phyloP scores from a whole-genome alignment of 768 basidiomycete species.

The Xerocomellus dryophilus region DNA sequence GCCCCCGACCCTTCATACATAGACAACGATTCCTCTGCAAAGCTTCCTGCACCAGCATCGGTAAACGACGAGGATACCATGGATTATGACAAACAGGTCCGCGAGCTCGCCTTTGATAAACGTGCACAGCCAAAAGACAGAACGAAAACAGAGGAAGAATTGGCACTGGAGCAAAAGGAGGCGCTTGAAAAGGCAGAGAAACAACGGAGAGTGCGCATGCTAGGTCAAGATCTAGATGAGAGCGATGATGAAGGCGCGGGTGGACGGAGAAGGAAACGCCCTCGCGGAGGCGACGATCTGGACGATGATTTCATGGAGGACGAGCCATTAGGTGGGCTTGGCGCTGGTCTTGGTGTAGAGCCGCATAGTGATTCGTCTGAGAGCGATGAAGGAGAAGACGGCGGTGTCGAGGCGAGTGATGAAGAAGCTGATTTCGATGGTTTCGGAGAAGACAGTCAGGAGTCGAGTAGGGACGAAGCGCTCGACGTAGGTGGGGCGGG shows the following conservation, averaged over 20 bases:
- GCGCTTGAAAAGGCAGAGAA: conserved; percentile 83
- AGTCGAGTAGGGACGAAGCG: conserved; percentile 36
- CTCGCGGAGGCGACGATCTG: conserved; percentile 79
- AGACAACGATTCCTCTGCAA: conserved; percentile 33
- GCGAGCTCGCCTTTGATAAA: conserved; percentile 89
- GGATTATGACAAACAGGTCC: conserved; percentile 90
- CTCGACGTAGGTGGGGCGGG: conserved; percentile 37
- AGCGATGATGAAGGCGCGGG: conserved; percentile 54
- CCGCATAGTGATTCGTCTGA: conserved; percentile 40
- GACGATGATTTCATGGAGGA: conserved; percentile 78
- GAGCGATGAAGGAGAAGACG: conserved; percentile 12
- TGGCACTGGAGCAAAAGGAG: conserved; percentile 85
- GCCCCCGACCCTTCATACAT: conserved; percentile 47
- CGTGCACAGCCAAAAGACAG: conserved; percentile 92
- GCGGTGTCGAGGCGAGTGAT: conserved; percentile 34
- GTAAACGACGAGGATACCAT: conserved; percentile 34
- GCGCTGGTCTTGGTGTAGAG: conserved; percentile 37
- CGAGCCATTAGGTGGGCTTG: conserved; percentile 35
- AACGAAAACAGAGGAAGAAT: conserved; percentile 94
- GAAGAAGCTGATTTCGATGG: conserved; percentile 33
- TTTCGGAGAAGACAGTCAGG: conserved; percentile 33
- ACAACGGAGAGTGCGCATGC: conserved; percentile 75
- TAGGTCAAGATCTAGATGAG: conserved; percentile 70
- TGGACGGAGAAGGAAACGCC: conserved; percentile 46
- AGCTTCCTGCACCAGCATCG: not conserved